phyloP scores from a whole-genome alignment of 768 basidiomycete genomes.

The Boletus pseudopeckii region DNA sequence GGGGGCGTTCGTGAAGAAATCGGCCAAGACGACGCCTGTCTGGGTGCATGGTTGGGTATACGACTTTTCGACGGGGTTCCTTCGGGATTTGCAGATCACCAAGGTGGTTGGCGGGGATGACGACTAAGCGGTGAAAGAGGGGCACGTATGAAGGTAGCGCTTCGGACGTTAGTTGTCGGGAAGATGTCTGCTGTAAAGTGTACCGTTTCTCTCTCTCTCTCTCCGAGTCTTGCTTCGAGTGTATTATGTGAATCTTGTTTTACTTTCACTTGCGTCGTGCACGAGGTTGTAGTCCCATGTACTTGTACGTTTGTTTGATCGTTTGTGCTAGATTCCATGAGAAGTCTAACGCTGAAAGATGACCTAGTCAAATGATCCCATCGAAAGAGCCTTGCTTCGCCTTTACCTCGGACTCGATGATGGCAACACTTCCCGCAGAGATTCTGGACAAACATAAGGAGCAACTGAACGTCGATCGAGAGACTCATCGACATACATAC shows the following conservation, averaged over 20 bases:
- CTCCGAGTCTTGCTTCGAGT: too few relatives aligned
- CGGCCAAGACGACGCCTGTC: conserved; percentile 38
- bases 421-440: too few relatives aligned
- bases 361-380: too few relatives aligned
- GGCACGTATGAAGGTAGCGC: not conserved
- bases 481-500: too few relatives aligned
- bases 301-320: not conserved
- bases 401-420: too few relatives aligned
- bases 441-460: too few relatives aligned
- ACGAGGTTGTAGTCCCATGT: not conserved
- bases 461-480: too few relatives aligned
- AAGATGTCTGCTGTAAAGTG: too few relatives aligned
- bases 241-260: not conserved
- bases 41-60: conserved; percentile 75
- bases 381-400: too few relatives aligned
- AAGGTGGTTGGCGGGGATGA: conserved; percentile 27
- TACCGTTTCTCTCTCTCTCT: too few relatives aligned
- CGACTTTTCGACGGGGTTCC: conserved; percentile 53
- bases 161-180: not conserved
- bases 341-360: too few relatives aligned
- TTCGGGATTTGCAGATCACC: conserved; percentile 56
- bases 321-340: too few relatives aligned
- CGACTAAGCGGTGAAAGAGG: not conserved
- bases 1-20: conserved; percentile 38
- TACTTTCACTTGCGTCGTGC: not conserved